These are phyloP conservation scores for Coprinopsis sp. DNA, from an alignment of 768 basidiomycete species.

Conservation along the genomic window DNA sequence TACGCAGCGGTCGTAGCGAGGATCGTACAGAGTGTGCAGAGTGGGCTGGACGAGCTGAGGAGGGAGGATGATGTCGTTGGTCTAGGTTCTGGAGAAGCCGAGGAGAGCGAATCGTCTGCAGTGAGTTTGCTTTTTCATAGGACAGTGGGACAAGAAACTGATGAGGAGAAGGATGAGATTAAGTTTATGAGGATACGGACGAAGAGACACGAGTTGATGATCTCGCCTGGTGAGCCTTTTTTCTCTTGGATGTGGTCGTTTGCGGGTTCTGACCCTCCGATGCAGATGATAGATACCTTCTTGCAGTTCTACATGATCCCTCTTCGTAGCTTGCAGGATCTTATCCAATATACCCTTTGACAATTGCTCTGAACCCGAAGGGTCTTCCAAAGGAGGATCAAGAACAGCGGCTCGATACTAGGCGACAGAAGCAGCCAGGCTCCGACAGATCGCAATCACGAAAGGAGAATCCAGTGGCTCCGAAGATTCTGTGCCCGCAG, in stretches of 20 bases:
- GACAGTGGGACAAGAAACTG: not conserved
- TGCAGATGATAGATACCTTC: conserved; percentile 2
- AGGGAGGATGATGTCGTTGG: conserved; percentile 38
- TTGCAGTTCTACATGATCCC: conserved; percentile 1
- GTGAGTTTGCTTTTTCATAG: not conserved
- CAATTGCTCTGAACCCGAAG: no score
- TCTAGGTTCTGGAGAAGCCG: conserved; percentile 32
- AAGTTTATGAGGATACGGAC: conserved; percentile 89
- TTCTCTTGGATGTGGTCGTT: not conserved
- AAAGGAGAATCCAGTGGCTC: no score
- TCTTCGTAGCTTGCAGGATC: not conserved
- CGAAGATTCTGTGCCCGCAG: no score
- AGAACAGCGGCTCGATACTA: no score
- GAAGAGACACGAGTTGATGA: conserved; percentile 88
- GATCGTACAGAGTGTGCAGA: conserved; percentile 75
- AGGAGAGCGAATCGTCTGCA: conserved; percentile 43
- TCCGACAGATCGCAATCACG: no score
- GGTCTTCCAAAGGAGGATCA: no score
- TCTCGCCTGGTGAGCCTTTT: conserved; percentile 72
- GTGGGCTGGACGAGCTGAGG: conserved; percentile 75
- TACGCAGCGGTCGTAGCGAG: conserved; percentile 68
- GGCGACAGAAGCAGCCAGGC: no score
- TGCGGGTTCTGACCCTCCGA: not conserved
- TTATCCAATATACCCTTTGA: no score
- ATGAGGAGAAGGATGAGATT: conserved; percentile 63